A percentile compares a stretch with the other conserved stretches of the same genome.
Evolutionary conservation across 179 eudicot species (phyloP).

Genomic region (Kewa caespitosa): DNA sequence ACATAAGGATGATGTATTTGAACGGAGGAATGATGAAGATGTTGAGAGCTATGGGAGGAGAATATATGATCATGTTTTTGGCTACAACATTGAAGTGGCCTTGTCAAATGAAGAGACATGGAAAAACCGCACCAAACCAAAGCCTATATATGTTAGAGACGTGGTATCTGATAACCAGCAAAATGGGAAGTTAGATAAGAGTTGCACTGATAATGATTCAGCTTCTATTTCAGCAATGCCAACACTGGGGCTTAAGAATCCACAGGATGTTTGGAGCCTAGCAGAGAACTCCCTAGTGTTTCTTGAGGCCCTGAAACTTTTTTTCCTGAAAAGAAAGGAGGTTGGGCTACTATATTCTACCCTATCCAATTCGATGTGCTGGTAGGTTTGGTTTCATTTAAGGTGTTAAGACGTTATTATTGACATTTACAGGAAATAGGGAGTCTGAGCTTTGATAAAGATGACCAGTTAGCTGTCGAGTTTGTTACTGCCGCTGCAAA

Average conservation of each 20-base stretch:
- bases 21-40: conserved; percentile 61
- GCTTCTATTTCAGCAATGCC: conserved; percentile 81
- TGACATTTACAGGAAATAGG: conserved; percentile 70
- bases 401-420: background rate
- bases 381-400: conserved; percentile 4
- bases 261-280: conserved; percentile 90
- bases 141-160: conserved; percentile 70
- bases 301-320: conserved; percentile 68
- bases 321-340: conserved; percentile 69
- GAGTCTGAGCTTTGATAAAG: conserved; percentile 80
- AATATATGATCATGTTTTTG: conserved; percentile 92
- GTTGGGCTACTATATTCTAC: conserved; percentile 29
- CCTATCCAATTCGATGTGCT: background rate
- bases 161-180: conserved; percentile 41
- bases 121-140: conserved; percentile 82
- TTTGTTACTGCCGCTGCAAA: conserved; percentile 97
- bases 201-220: conserved; percentile 37
- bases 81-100: conserved; percentile 83
- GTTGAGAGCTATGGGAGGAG: conserved; percentile 68
- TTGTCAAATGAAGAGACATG: conserved; percentile 94
- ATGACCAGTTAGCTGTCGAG: conserved; percentile 94
- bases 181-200: conserved; percentile 54
- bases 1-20: conserved; percentile 70
- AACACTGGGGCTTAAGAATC: conserved; percentile 80
- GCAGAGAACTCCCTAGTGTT: conserved; percentile 72